These are phyloP conservation scores for Heliosperma pusillum DNA, from an alignment of 148 eudicot species.

Conservation along the genomic window DNA sequence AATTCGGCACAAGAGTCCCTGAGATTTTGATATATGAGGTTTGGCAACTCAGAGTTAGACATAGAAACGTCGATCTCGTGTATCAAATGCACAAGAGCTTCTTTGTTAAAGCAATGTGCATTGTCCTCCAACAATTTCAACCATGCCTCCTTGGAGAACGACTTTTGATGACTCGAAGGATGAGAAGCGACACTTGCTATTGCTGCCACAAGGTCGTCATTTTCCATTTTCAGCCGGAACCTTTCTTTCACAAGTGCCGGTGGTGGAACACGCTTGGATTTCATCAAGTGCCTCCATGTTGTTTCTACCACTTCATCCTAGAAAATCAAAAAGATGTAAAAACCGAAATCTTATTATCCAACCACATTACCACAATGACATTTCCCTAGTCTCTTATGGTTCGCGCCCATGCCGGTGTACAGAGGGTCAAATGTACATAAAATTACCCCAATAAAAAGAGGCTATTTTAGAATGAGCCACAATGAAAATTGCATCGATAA, in stretches of 20 bases:
- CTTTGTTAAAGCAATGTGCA: constrained; percentile 36
- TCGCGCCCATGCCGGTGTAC: too few relatives aligned
- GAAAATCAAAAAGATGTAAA: background rate
- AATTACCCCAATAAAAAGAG: background rate
- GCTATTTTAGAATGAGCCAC: background rate
- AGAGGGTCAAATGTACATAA: too few relatives aligned
- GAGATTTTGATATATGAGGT: constrained; percentile 43
- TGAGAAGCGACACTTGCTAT: constrained; percentile 46
- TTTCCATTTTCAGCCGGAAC: constrained; percentile 56
- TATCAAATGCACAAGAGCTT: constrained; percentile 42
- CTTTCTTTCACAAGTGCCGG: constrained; percentile 63
- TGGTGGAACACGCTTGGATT: constrained; percentile 50
- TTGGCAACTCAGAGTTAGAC: constrained; percentile 34
- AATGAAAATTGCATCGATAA: background rate
- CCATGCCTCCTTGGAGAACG: constrained; percentile 69
- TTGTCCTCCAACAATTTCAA: constrained; percentile 42
- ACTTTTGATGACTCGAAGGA: constrained; percentile 40
- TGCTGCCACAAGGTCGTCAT: constrained; percentile 45
- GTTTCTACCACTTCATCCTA: constrained; percentile 60
- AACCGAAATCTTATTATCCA: background rate
- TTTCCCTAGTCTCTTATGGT: too few relatives aligned
- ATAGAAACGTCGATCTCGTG: constrained; percentile 30
- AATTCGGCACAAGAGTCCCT: constrained; percentile 49
- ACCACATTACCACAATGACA: background rate
- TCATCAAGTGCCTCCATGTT: constrained; percentile 69